Conservation (phyloP, 2,329 filamentous ascomycete genomes). For the Neonectria neomacrospora region DNA sequence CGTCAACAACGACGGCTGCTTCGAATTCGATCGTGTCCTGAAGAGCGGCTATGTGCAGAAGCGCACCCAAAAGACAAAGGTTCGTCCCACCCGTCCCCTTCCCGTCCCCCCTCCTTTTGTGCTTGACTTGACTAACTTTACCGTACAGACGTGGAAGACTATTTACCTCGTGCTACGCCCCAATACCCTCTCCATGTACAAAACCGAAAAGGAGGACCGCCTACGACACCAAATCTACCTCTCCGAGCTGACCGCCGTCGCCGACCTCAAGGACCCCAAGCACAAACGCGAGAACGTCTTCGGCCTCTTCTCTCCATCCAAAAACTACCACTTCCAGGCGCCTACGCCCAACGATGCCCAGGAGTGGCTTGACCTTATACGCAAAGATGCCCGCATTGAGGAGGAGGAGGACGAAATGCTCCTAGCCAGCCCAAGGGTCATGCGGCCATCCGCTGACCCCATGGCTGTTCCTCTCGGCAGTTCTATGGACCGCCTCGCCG, state of each 20-base stretch:
- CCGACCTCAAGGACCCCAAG: constrained; percentile 88
- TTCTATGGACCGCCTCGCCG: constrained; percentile 39
- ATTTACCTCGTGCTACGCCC: constrained; percentile 91
- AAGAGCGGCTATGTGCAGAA: constrained; percentile 90
- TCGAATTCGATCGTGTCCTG: constrained; percentile 93
- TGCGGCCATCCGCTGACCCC: constrained; percentile 55
- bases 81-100: constrained; percentile 50
- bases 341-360: constrained; percentile 77
- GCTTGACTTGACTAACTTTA: constrained; percentile 34
- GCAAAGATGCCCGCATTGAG: constrained; percentile 82
- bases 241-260: constrained; percentile 90
- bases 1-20: constrained; percentile 94
- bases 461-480: constrained; percentile 33
- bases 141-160: constrained; percentile 83
- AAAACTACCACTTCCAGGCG: constrained; percentile 92
- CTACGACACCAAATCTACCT: constrained; percentile 89
- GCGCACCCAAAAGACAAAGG: constrained; percentile 93
- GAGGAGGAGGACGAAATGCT: constrained; percentile 89
- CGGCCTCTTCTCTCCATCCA: constrained; percentile 88
- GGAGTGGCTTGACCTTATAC: constrained; percentile 87
- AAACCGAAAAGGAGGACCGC: constrained; percentile 88
- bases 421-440: constrained; percentile 71
- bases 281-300: constrained; percentile 89
- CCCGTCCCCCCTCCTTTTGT: neutral
- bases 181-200: constrained; percentile 92